These are phyloP conservation scores for Astrocystis sublimbata DNA, from an alignment of 495 filamentous ascomycete species.

Conservation along the genomic window DNA sequence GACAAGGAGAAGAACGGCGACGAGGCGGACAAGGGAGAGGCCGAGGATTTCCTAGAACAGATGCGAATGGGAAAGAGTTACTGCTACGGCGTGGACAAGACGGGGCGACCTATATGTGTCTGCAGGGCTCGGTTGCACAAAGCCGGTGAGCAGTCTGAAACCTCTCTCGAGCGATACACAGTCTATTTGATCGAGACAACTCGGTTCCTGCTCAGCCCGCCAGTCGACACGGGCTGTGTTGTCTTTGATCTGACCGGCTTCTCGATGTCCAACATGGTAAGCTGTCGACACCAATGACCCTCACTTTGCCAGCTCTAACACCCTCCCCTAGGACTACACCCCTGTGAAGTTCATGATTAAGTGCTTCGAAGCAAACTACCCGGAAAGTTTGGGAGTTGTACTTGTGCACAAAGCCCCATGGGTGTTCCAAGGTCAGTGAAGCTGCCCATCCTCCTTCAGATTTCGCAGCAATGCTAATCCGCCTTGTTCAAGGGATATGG, in stretches of 20 bases:
- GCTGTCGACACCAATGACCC: constrained; percentile 10
- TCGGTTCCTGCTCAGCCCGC: constrained; percentile 73
- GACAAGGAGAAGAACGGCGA: constrained; percentile 59
- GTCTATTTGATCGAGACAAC: constrained; percentile 95
- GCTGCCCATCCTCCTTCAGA: neutral
- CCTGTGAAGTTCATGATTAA: constrained; percentile 99
- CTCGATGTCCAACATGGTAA: constrained; percentile 90
- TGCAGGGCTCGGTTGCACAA: constrained; percentile 81
- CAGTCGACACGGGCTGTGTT: constrained; percentile 81
- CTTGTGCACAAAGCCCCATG: constrained; percentile 97
- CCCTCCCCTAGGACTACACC: constrained; percentile 71
- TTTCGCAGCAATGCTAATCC: constrained; percentile 6
- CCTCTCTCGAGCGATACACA: constrained; percentile 81
- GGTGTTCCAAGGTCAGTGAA: constrained; percentile 81
- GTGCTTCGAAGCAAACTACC: constrained; percentile 98
- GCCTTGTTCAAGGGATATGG: constrained; percentile 62
- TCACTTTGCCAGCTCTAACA: constrained; percentile 11
- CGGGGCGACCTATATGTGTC: constrained; percentile 83
- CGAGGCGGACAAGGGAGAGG: constrained; percentile 61
- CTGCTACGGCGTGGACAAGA: constrained; percentile 82
- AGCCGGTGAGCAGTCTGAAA: constrained; percentile 77
- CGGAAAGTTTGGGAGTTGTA: constrained; percentile 85
- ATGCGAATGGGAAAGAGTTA: constrained; percentile 93
- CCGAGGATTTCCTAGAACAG: constrained; percentile 81
- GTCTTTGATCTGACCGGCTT: constrained; percentile 96